Base-by-base conservation (phyloP, 208 protist genomes). In the Acanthamoeba healyi region DNA sequence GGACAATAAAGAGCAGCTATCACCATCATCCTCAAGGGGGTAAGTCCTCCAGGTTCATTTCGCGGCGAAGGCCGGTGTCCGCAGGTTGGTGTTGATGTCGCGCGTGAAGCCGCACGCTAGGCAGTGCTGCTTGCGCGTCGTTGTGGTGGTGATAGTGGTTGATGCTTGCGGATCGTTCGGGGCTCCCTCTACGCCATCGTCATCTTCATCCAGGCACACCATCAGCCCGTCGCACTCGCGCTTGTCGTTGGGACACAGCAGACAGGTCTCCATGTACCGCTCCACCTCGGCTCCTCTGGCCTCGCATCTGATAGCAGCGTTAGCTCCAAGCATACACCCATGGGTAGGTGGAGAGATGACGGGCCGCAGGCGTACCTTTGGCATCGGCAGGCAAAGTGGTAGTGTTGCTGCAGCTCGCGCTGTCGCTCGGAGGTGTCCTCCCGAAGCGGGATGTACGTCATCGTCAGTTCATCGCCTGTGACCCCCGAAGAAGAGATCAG, bases 361-460 rank as follows among this genome's bases (percentile, higher is more conserved):
- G 51, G 51, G 51, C 51, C 10, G 51, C 51, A 10, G 4, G 12
- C 24, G 40, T 10, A 81, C 72, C 82, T 56, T 12, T 24, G 46
- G 56, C 84, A 91, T 15, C 38, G 40, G 36, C 84, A 91, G n/a
- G 26, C 63, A 34, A 91, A 91, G 40, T 70, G 56, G 54, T 91
- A 91, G 42, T 91, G 84, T 40, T 74, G 29, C 46, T 74, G 34
- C 26, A 91, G 84, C 24, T 65, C 84, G 14, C 51, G 19, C 61
- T 70, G 84, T 46, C 84, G 10, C 36, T 91, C 84, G 29, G 32
- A 24, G 36, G 29, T 49, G 34, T 72, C 84, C 9, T 36, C 84
- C 6, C 84, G 84, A 29, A 91, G 84, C 26, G 84, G 84, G 9
- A 91, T 70, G 61, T 91, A 91, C 15, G 84, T 91, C 26, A 91